Evolutionary conservation across 371 early-diverging fungal species (phyloP).

Genomic region (Catenaria anguillulae): DNA sequence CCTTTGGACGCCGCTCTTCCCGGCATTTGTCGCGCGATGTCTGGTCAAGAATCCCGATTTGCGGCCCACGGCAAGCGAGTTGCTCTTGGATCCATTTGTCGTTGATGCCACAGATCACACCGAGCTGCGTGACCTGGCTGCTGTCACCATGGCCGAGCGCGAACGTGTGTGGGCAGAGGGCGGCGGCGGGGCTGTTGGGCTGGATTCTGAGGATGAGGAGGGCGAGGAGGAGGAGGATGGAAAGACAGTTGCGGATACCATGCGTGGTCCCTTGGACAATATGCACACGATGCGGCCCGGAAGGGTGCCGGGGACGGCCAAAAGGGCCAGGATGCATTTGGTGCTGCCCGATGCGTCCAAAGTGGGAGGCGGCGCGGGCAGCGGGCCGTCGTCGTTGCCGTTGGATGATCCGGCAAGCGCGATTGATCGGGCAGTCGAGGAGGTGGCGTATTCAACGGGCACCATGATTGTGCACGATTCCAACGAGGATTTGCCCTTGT

Average conservation of each 20-base stretch:
- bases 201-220: background rate
- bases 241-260: background rate
- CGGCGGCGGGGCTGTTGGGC: background rate
- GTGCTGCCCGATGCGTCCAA: background rate
- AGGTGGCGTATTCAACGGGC: background rate
- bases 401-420: background rate
- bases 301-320: background rate
- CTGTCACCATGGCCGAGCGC: background rate
- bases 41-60: slow-evolving; percentile 36
- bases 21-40: slow-evolving; percentile 31
- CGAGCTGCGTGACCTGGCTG: background rate
- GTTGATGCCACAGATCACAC: background rate
- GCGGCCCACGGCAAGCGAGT: slow-evolving; percentile 32
- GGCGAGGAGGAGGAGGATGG: background rate
- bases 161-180: background rate
- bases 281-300: background rate
- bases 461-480: background rate
- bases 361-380: background rate
- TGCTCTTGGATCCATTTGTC: slow-evolving; percentile 24
- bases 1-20: slow-evolving; percentile 26
- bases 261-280: background rate
- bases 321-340: background rate
- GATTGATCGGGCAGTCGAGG: background rate
- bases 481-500: background rate
- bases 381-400: background rate